Base-by-base conservation (phyloP, 225 moss, liverwort and hornwort species). In the Physcomitrium patens region DNA sequence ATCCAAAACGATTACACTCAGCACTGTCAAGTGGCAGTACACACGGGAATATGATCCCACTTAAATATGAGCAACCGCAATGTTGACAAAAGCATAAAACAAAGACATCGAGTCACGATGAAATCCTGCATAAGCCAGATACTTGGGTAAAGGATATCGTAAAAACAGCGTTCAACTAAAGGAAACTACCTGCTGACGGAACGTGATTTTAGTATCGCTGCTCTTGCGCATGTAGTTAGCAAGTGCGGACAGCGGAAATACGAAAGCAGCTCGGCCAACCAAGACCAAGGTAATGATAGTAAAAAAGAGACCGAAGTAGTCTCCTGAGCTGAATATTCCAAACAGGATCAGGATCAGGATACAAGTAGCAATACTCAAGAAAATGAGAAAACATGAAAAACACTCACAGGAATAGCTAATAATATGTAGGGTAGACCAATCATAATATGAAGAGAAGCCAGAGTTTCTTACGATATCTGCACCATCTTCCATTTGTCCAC, bases 161-260 rank as follows among this genome's bases (percentile, higher is more conserved):
- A 5, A 24, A 26, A 45, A 62, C 68, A 18, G 20, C 18, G 59
- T 23, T 19, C 64, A 74, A 22, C 11, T 53, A 18, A 23, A 57
- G 28, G 28, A 72, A 10, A 55, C 12, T 41, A 82, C 82, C 82
- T 82, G 93, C 79, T 91, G 87, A 42, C 89, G 86, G 56, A 89
- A 75, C 51, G 62, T 78, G 76, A 93, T 87, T 58, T 80, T 89
- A 0, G 73, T 74, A 8, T 76, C 70, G 28, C 78, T 76, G 55
- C 82, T 75, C 53, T 70, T 87, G 54, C 85, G 85, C 64, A 87
- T 60, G 79, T 87, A 89, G 67, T 93, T 93, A 15, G 91, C 75
- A 13, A 93, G 91, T 54, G 87, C 89, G 8, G 93, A 93, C 41
- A 93, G 76, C 10, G 93, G 93, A 69, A 93, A 93, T 19, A 93